These are phyloP conservation scores for Fusarium subglutinans DNA, from an alignment of 2,329 filamentous ascomycete genomes.

Conservation along the genomic window DNA sequence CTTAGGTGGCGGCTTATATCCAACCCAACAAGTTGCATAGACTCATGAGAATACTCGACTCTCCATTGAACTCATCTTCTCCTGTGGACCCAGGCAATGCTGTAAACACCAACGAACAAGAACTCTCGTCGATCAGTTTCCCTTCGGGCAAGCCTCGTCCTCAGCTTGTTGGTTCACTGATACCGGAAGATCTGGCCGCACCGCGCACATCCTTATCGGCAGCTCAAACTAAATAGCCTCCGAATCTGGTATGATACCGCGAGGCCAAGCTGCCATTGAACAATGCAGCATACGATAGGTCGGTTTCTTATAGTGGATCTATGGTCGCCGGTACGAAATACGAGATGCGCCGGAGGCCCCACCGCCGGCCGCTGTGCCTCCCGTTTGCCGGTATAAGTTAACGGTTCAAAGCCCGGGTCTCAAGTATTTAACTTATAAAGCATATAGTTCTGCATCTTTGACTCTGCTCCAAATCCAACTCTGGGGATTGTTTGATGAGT, in stretches of 20 bases:
- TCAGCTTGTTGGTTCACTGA: neutral
- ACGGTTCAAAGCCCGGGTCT: neutral
- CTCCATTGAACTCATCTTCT: no score
- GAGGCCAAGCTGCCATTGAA: slow-evolving; percentile 3
- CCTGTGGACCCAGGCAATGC: rapidly evolving
- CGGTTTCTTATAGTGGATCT: neutral
- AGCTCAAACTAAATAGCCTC: neutral
- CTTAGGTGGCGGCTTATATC: no score
- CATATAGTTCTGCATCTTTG: rapidly evolving
- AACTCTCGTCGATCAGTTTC: neutral
- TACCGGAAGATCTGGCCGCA: neutral
- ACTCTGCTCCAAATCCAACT: rapidly evolving
- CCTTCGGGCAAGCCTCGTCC: neutral
- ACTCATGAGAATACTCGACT: neutral
- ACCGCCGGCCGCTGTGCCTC: slow-evolving; percentile 16
- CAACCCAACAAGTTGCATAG: neutral
- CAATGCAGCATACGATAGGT: slow-evolving; percentile 5
- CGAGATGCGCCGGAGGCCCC: slow-evolving; percentile 23
- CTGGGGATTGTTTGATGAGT: no score
- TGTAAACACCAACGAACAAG: neutral
- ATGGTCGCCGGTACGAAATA: slow-evolving; percentile 33
- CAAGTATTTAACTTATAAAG: neutral
- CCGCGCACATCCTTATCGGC: neutral
- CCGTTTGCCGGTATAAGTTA: slow-evolving; percentile 6
- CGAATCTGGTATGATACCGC: slow-evolving; percentile 29